A percentile compares a stretch with the other conserved stretches of the same genome.
Conservation (phyloP, 1,284 basidiomycete genomes). For the Takashimella tepidaria region DNA sequence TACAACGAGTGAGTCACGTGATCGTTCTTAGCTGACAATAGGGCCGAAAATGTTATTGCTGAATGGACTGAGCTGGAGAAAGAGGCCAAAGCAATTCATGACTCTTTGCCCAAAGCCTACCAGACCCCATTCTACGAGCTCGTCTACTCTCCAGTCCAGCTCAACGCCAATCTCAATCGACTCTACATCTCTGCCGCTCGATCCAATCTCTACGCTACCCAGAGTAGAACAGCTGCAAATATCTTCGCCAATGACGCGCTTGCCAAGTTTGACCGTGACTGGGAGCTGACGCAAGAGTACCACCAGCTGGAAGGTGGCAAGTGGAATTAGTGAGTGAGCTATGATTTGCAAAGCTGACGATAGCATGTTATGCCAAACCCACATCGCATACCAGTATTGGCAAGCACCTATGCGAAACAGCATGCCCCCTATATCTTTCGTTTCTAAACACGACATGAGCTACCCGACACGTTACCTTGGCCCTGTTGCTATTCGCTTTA, state of each 20-base stretch:
- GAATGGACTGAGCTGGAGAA: constrained; percentile 53
- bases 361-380: constrained; percentile 63
- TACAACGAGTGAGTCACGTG: constrained; percentile 59
- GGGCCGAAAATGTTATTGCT: constrained; percentile 56
- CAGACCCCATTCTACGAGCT: constrained; percentile 64
- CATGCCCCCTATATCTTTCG: constrained; percentile 22
- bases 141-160: constrained; percentile 57
- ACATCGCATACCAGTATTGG: constrained; percentile 54
- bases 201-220: constrained; percentile 60
- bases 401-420: constrained; percentile 62
- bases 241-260: constrained; percentile 55
- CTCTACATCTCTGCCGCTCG: constrained; percentile 53
- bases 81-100: constrained; percentile 57
- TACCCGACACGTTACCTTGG: constrained; percentile 6
- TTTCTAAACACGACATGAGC: constrained; percentile 6
- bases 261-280: constrained; percentile 30
- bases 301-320: constrained; percentile 57
- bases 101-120: constrained; percentile 50
- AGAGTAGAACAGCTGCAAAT: constrained; percentile 61
- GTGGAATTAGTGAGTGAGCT: constrained; percentile 30
- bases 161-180: constrained; percentile 51
- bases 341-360: not conserved
- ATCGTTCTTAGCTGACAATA: too few relatives aligned
- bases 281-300: constrained; percentile 49
- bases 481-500: constrained; percentile 59